phyloP scores from a whole-genome alignment of 2,329 filamentous ascomycete genomes.

The Cladosporium sp. region DNA sequence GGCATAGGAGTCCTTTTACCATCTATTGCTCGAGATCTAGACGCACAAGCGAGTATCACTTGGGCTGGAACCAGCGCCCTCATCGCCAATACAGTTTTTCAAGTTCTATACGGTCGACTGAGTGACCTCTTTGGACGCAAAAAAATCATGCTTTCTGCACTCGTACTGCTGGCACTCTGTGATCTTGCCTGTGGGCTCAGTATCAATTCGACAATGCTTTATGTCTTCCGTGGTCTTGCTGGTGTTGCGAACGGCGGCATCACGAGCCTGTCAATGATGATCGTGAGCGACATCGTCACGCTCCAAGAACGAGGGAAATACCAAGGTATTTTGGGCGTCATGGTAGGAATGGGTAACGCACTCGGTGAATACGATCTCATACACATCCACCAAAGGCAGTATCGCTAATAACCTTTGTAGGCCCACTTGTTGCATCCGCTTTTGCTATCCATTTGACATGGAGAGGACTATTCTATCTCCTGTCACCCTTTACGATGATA shows the following conservation, averaged over 20 bases:
- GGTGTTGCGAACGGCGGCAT: constrained; percentile 64
- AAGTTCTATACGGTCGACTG: constrained; percentile 60
- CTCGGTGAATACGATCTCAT: not conserved
- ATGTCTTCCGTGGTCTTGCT: constrained; percentile 60
- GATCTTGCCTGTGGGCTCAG: constrained; percentile 62
- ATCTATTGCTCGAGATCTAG: constrained; percentile 38
- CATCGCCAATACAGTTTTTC: constrained; percentile 62
- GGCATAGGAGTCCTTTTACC: constrained; percentile 49
- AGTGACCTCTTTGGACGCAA: constrained; percentile 49
- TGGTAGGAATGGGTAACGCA: constrained; percentile 48
- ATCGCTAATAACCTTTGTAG: constrained; percentile 23
- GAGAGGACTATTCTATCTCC: constrained; percentile 52
- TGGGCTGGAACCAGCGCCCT: constrained; percentile 57
- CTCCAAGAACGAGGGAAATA: constrained; percentile 59
- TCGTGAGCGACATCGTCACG: constrained; percentile 61
- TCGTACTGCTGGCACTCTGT: constrained; percentile 56
- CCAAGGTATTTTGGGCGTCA: constrained; percentile 48
- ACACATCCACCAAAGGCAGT: not conserved
- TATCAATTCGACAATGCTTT: constrained; percentile 58
- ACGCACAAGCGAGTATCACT: constrained; percentile 51
- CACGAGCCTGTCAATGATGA: constrained; percentile 60
- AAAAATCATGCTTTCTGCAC: constrained; percentile 55
- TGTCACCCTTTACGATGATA: constrained; percentile 52
- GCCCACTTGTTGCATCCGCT: constrained; percentile 50
- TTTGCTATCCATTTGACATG: constrained; percentile 45